These are phyloP conservation scores for Nakataea oryzae DNA, from an alignment of 2,329 filamentous ascomycete species.

Conservation along the genomic window DNA sequence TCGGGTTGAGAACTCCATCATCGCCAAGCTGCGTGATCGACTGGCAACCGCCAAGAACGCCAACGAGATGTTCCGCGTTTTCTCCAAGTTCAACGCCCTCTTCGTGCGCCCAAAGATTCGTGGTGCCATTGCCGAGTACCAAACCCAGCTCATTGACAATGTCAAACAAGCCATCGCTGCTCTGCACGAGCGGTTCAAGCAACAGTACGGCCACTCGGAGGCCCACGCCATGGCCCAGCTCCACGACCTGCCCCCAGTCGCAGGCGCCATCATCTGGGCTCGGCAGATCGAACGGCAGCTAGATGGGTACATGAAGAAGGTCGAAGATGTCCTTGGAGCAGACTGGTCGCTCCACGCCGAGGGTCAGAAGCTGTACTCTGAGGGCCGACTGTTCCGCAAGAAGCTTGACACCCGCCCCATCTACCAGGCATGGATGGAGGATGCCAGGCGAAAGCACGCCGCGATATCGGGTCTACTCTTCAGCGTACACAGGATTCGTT, in stretches of 20 bases:
- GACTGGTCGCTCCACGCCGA: constrained; percentile 94
- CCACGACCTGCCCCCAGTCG: constrained; percentile 88
- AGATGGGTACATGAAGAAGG: constrained; percentile 94
- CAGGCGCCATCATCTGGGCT: constrained; percentile 95
- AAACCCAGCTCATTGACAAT: constrained; percentile 94
- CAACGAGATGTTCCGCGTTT: constrained; percentile 99
- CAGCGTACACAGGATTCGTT: constrained; percentile 75
- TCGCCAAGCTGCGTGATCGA: constrained; percentile 82
- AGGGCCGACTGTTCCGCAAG: constrained; percentile 88
- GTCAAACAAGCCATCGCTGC: constrained; percentile 92
- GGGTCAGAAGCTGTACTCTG: constrained; percentile 83
- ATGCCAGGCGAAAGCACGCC: constrained; percentile 69
- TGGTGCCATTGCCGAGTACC: constrained; percentile 94
- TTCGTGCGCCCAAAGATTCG: constrained; percentile 99
- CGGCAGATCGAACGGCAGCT: constrained; percentile 94
- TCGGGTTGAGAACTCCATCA: constrained; percentile 97
- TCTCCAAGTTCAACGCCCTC: constrained; percentile 98
- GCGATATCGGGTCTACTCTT: constrained; percentile 90
- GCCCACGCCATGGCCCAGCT: constrained; percentile 97
- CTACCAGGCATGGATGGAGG: constrained; percentile 89
- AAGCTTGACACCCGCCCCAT: constrained; percentile 92
- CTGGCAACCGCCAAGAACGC: constrained; percentile 93
- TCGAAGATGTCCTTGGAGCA: constrained; percentile 92
- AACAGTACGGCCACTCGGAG: constrained; percentile 96
- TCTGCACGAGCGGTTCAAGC: constrained; percentile 94